These are phyloP conservation scores for Trichoderma citrinoviride DNA, from an alignment of 2,329 filamentous ascomycete genomes.

Conservation along the genomic window DNA sequence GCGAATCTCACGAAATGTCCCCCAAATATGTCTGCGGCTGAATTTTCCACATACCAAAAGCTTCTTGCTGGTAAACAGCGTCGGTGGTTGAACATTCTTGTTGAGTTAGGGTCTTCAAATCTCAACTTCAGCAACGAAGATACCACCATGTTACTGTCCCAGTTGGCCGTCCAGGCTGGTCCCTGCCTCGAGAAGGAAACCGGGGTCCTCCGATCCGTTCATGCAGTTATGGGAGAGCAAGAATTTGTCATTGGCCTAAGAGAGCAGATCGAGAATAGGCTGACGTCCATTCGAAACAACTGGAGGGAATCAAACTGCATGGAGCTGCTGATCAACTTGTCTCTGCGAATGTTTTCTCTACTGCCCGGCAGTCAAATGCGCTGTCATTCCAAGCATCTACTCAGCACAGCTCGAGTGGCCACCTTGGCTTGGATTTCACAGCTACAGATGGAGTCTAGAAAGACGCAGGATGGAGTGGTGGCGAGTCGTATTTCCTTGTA, in stretches of 20 bases:
- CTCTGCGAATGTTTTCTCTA: conserved; percentile 39
- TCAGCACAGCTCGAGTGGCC: conserved; percentile 43
- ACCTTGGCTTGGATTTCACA: conserved; percentile 49
- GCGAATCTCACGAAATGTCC: conserved; percentile 51
- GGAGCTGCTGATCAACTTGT: conserved; percentile 54
- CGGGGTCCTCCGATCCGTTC: conserved; percentile 30
- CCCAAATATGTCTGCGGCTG: conserved; percentile 44
- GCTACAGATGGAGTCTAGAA: conserved; percentile 46
- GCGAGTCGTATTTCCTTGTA: conserved; percentile 39
- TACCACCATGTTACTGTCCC: conserved; percentile 48
- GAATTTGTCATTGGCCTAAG: conserved; percentile 49
- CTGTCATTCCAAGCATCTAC: conserved; percentile 30
- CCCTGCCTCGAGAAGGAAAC: conserved; percentile 33
- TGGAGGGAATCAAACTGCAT: conserved; percentile 60
- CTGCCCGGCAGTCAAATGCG: conserved; percentile 10
- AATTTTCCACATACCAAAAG: conserved; percentile 52
- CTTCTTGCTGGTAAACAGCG: conserved; percentile 45
- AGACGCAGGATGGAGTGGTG: conserved; percentile 36
- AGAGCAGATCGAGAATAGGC: conserved; percentile 46
- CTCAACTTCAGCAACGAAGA: conserved; percentile 53
- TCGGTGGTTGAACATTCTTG: conserved; percentile 50
- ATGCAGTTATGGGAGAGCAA: conserved; percentile 49
- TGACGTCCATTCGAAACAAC: conserved; percentile 45
- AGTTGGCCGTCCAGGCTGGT: conserved; percentile 55
- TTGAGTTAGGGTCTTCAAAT: conserved; percentile 51